Evolutionary conservation across 2,329 filamentous ascomycete species (phyloP).

Genomic region (Colletotrichum destructivum): DNA sequence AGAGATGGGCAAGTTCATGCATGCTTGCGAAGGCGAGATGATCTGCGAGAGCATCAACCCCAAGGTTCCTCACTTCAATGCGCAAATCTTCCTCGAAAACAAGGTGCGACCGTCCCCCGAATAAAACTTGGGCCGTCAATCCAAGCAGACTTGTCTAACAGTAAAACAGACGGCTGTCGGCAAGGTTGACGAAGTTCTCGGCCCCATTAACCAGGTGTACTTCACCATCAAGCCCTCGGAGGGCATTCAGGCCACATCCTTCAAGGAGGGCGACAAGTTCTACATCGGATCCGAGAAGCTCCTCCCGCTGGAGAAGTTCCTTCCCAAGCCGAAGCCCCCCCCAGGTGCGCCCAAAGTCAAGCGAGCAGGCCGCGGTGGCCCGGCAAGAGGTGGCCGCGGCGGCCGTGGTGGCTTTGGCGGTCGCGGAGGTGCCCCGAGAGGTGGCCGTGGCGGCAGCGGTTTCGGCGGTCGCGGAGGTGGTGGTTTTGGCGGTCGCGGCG

Average conservation of each 20-base stretch:
- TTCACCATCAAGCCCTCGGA: slow-evolving; percentile 99
- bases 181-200: slow-evolving; percentile 98
- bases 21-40: slow-evolving; percentile 97
- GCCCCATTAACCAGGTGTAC: slow-evolving; percentile 97
- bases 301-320: slow-evolving; percentile 93
- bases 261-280: slow-evolving; percentile 98
- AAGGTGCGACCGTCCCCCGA: slow-evolving; percentile 73
- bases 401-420: slow-evolving; percentile 50
- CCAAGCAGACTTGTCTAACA: not conserved
- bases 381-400: slow-evolving; percentile 61
- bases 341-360: slow-evolving; percentile 74
- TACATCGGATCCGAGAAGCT: slow-evolving; percentile 96
- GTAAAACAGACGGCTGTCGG: slow-evolving; percentile 81
- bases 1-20: slow-evolving; percentile 96
- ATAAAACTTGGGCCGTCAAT: slow-evolving; percentile 1
- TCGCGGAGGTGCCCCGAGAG: slow-evolving; percentile 44
- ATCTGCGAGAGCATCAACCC: slow-evolving; percentile 95
- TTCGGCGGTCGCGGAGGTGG: slow-evolving; percentile 41
- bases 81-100: slow-evolving; percentile 98
- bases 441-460: slow-evolving; percentile 50
- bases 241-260: slow-evolving; percentile 93
- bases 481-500: slow-evolving; percentile 21
- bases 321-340: slow-evolving; percentile 89
- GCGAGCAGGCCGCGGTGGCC: slow-evolving; percentile 68
- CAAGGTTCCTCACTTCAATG: slow-evolving; percentile 99